Evolutionary conservation across 2,329 filamentous ascomycete genomes (phyloP).

Genomic region (Beauveria asiatica): DNA sequence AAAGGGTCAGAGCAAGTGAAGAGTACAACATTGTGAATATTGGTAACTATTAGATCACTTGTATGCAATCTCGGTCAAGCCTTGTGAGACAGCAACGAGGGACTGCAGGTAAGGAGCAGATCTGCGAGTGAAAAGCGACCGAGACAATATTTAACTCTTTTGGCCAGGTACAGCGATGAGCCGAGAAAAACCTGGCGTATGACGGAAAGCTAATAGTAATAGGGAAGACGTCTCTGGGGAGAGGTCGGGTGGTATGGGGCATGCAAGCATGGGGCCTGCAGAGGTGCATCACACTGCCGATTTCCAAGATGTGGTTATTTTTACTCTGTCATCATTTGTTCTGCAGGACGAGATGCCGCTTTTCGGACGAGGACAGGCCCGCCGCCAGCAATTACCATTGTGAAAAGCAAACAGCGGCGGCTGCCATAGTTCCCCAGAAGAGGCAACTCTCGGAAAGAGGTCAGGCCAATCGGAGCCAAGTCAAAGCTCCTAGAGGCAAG

Average conservation of each 20-base stretch:
- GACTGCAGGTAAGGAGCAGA: background rate
- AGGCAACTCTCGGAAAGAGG: background rate
- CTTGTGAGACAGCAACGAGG: background rate
- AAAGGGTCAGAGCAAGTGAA: background rate
- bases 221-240: background rate
- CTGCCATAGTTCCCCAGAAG: background rate
- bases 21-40: constrained; percentile 9
- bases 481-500: background rate
- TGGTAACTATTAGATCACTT: background rate
- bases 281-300: background rate
- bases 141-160: constrained; percentile 6
- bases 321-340: background rate
- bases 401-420: background rate
- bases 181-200: constrained; percentile 6
- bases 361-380: background rate
- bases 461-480: background rate
- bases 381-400: background rate
- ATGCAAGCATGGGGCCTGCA: background rate
- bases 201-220: background rate
- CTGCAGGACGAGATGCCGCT: background rate
- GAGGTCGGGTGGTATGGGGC: background rate
- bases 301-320: background rate
- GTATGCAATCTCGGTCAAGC: background rate
- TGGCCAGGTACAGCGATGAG: constrained; percentile 1
- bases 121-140: background rate